phyloP scores from a whole-genome alignment of 371 early-diverging fungal genomes.

The Mucor sp. region DNA sequence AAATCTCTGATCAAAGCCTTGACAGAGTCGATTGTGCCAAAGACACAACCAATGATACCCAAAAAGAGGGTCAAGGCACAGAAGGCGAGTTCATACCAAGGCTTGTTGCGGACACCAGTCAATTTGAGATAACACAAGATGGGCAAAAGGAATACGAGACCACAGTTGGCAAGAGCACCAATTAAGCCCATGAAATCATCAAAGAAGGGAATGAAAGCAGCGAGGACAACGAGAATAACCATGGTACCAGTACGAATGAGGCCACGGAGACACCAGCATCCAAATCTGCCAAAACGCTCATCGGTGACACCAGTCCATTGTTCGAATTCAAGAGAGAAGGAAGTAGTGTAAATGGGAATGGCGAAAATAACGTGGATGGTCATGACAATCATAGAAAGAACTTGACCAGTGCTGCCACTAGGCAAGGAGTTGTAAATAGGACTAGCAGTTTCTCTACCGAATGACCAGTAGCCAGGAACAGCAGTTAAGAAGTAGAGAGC shows the following conservation, averaged over 20 bases:
- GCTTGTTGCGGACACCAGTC: constrained; percentile 57
- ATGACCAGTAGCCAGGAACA: constrained; percentile 81
- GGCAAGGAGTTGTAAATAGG: constrained; percentile 70
- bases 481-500: constrained; percentile 81
- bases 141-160: constrained; percentile 73
- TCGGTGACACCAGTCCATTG: constrained; percentile 43
- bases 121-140: constrained; percentile 63
- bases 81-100: constrained; percentile 51
- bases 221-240: constrained; percentile 52
- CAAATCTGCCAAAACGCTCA: constrained; percentile 36
- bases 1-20: constrained; percentile 47
- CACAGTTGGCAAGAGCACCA: constrained; percentile 69
- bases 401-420: constrained; percentile 43
- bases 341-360: constrained; percentile 81
- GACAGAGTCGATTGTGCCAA: constrained; percentile 69
- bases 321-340: constrained; percentile 80
- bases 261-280: constrained; percentile 55
- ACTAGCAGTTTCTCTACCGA: constrained; percentile 69
- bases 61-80: constrained; percentile 58
- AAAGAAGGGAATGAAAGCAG: constrained; percentile 68
- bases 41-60: constrained; percentile 60
- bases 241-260: constrained; percentile 54
- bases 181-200: constrained; percentile 76
- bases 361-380: constrained; percentile 88
- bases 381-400: constrained; percentile 76